Evolutionary conservation across 306 rosid species (phyloP).

Genomic region (Bauhinia variegata): DNA sequence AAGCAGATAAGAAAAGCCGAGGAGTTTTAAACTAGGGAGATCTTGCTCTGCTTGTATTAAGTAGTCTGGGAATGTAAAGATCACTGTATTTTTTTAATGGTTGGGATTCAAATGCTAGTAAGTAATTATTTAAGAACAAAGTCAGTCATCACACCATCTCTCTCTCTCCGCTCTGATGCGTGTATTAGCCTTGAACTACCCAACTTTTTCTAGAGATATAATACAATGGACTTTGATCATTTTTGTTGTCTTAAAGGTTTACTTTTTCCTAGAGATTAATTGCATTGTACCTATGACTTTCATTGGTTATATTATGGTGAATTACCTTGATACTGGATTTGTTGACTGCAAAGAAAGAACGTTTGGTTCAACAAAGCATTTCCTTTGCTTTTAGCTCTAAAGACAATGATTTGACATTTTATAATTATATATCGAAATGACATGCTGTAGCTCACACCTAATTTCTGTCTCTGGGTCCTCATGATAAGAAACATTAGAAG

Average conservation of each 20-base stretch:
- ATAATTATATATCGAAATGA: not conserved
- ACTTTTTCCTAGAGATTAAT: not conserved
- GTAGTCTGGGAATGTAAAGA: not conserved
- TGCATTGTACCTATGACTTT: not conserved
- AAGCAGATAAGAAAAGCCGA: no score
- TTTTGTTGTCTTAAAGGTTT: conserved; percentile 1
- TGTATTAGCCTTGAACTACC: not conserved
- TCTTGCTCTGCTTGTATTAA: no score
- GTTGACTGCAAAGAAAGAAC: not conserved
- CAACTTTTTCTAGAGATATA: no score
- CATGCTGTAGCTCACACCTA: not conserved
- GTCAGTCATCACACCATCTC: no score
- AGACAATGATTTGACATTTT: not conserved
- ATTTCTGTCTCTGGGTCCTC: not conserved
- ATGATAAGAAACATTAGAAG: no score
- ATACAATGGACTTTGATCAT: not conserved
- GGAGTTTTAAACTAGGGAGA: no score
- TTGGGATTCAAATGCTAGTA: not conserved
- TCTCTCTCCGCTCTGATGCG: not conserved
- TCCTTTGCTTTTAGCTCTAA: not conserved
- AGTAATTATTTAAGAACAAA: no score
- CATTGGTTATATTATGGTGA: not conserved
- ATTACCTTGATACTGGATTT: conserved; percentile 6
- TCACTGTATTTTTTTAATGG: not conserved
- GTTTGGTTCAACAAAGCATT: conserved; percentile 6